Percentiles rank a stretch among this genome's conserved stretches.
Conservation (phyloP, 2,329 filamentous ascomycete genomes). For the Sporothrix globosa region DNA sequence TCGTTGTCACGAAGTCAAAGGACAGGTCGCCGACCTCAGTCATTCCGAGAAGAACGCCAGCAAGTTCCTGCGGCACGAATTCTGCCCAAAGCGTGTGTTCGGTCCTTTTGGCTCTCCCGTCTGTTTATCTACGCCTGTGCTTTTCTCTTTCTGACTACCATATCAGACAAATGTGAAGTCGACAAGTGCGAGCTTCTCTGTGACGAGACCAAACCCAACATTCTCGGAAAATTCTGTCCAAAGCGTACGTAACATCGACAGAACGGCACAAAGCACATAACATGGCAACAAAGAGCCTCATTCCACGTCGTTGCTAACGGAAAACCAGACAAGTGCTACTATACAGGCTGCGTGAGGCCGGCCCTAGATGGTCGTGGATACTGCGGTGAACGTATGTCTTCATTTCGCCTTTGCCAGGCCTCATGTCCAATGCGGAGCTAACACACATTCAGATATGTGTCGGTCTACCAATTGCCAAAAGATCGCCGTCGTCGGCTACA, state of each 20-base stretch:
- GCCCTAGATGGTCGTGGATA: slow-evolving; percentile 2
- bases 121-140: background rate
- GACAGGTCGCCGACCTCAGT: slow-evolving; percentile 3
- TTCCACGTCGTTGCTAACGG: background rate
- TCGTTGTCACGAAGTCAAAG: slow-evolving; percentile 25
- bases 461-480: slow-evolving; percentile 1
- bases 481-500: slow-evolving; percentile 14
- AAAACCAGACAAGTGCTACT: slow-evolving; percentile 30
- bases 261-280: background rate
- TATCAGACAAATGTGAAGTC: slow-evolving; percentile 23
- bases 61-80: slow-evolving; percentile 32
- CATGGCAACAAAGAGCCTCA: background rate
- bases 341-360: slow-evolving; percentile 23
- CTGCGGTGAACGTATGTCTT: slow-evolving; percentile 26
- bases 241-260: slow-evolving; percentile 16
- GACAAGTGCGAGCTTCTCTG: slow-evolving; percentile 25
- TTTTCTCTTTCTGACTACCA: background rate
- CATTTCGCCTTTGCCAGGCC: too few relatives aligned
- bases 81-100: slow-evolving; percentile 28
- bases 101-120: background rate
- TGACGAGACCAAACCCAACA: background rate
- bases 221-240: slow-evolving; percentile 20
- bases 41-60: background rate
- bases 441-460: slow-evolving; percentile 29
- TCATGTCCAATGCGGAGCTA: background rate